Percentiles rank a stretch among this genome's conserved stretches.
Conservation (phyloP, 345 rosid genomes). For the Draba incana region DNA sequence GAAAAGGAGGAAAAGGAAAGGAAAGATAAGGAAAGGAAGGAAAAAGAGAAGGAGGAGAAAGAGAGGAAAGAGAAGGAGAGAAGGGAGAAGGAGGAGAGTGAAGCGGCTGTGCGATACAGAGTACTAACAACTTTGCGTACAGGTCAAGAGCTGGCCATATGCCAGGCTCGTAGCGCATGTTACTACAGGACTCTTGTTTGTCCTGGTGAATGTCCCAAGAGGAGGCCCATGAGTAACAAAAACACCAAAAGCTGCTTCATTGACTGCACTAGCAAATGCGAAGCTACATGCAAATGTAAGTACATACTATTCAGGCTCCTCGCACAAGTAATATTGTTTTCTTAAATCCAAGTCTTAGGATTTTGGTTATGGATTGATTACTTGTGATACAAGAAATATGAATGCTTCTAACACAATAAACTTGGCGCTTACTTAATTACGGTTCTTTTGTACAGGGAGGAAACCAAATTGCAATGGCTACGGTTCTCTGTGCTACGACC, state of each 20-base stretch:
- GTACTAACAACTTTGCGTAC: conserved; percentile 33
- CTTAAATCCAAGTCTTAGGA: neutral
- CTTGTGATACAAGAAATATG: neutral
- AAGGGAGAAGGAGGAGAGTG: conserved; percentile 37
- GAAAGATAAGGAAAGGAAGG: conserved; percentile 27
- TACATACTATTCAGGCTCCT: conserved; percentile 1
- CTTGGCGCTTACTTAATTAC: neutral
- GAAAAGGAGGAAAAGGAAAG: conserved; percentile 10
- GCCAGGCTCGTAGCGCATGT: conserved; percentile 52
- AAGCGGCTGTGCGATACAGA: conserved; percentile 46
- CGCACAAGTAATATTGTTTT: neutral
- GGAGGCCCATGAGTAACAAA: conserved; percentile 68
- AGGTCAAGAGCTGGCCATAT: conserved; percentile 58
- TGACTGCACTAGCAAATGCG: conserved; percentile 76
- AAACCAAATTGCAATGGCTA: conserved; percentile 71
- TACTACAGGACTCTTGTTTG: conserved; percentile 51
- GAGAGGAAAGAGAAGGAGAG: conserved; percentile 36
- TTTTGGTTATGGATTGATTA: neutral
- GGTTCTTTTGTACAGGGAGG: conserved; percentile 55
- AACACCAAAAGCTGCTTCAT: conserved; percentile 69
- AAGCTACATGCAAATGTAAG: conserved; percentile 86
- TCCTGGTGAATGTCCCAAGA: conserved; percentile 67
- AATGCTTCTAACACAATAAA: conserved; percentile 16
- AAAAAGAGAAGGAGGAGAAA: conserved; percentile 32
- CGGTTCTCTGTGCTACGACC: conserved; percentile 88